Conservation (phyloP, 768 basidiomycete genomes). For the Hebeloma cylindrosporum region DNA sequence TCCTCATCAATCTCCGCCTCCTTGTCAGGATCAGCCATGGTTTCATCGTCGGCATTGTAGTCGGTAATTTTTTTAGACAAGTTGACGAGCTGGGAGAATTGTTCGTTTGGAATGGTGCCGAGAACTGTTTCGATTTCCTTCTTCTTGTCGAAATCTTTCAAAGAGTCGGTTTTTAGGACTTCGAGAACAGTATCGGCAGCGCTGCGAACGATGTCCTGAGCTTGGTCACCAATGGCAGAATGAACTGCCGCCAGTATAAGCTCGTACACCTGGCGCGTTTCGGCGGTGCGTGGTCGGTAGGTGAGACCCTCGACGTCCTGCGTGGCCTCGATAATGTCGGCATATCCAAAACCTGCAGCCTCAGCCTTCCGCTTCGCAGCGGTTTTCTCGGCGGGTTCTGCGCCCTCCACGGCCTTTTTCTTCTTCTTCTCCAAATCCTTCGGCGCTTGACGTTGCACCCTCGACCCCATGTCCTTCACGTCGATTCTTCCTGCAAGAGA, state of each 20-base stretch:
- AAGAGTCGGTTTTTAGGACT: slow-evolving; percentile 78
- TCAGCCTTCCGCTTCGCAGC: slow-evolving; percentile 59
- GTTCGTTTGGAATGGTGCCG: slow-evolving; percentile 63
- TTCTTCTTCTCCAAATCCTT: slow-evolving; percentile 94
- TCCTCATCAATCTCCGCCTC: slow-evolving; percentile 94
- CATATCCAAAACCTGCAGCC: slow-evolving; percentile 70
- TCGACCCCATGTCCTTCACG: slow-evolving; percentile 89
- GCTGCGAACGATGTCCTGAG: slow-evolving; percentile 92
- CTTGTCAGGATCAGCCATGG: slow-evolving; percentile 75
- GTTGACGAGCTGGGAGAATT: slow-evolving; percentile 79
- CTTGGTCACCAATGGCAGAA: slow-evolving; percentile 85
- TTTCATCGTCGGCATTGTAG: slow-evolving; percentile 86
- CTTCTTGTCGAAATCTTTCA: slow-evolving; percentile 98
- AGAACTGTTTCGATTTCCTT: slow-evolving; percentile 84
- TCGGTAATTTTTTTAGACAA: slow-evolving; percentile 96
- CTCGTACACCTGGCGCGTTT: slow-evolving; percentile 94
- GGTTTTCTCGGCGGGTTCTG: slow-evolving; percentile 59
- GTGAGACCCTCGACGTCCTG: slow-evolving; percentile 90
- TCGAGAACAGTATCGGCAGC: slow-evolving; percentile 94
- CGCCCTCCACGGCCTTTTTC: slow-evolving; percentile 70
- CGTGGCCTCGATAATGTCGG: slow-evolving; percentile 93
- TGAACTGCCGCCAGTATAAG: slow-evolving; percentile 85
- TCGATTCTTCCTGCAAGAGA: slow-evolving; percentile 90
- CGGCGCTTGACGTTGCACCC: slow-evolving; percentile 77
- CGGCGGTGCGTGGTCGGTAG: slow-evolving; percentile 90